These are phyloP conservation scores for Phytophthora citricola DNA, from an alignment of 352 stramenopile species.

Conservation along the genomic window DNA sequence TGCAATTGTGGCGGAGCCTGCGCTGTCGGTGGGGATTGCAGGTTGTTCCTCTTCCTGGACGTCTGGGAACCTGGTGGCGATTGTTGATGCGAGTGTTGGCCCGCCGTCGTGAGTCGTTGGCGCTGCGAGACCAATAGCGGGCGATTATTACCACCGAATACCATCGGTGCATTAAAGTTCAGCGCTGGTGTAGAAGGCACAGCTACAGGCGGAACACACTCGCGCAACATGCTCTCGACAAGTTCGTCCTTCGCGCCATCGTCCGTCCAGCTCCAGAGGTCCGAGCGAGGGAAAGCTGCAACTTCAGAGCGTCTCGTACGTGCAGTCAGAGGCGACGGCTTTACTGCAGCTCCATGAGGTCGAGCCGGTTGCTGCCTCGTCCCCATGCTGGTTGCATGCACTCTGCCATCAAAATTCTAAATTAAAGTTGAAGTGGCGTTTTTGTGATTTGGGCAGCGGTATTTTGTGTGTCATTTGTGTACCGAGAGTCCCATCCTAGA, in stretches of 20 bases:
- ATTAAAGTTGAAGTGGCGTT: slow-evolving; percentile 24
- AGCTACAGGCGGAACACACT: slow-evolving; percentile 40
- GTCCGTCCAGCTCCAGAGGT: slow-evolving; percentile 68
- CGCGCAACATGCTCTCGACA: slow-evolving; percentile 63
- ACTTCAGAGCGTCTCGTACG: slow-evolving; percentile 28
- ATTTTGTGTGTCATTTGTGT: slow-evolving; percentile 23
- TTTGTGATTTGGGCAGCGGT: background rate
- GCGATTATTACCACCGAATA: slow-evolving; percentile 11
- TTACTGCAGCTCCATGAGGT: slow-evolving; percentile 2
- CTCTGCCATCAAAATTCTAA: background rate
- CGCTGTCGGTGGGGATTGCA: slow-evolving; percentile 25
- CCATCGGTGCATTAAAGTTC: slow-evolving; percentile 4
- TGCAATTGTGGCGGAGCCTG: slow-evolving; percentile 18
- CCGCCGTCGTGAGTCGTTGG: slow-evolving; percentile 7
- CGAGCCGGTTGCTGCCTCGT: slow-evolving; percentile 22
- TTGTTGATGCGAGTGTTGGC: slow-evolving; percentile 16
- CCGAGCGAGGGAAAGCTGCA: slow-evolving; percentile 52
- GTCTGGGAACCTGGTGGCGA: slow-evolving; percentile 1
- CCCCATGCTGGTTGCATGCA: slow-evolving; percentile 6
- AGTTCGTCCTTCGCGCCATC: slow-evolving; percentile 43
- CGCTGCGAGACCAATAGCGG: slow-evolving; percentile 24
- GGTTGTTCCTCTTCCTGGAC: slow-evolving; percentile 29
- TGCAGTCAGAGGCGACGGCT: slow-evolving; percentile 18
- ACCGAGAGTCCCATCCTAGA: slow-evolving; percentile 4
- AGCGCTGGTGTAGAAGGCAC: slow-evolving; percentile 19